A percentile compares a stretch with the other conserved stretches of the same genome.
Conservation (phyloP, 345 rosid genomes). For the Aquilaria yunnanensis region DNA sequence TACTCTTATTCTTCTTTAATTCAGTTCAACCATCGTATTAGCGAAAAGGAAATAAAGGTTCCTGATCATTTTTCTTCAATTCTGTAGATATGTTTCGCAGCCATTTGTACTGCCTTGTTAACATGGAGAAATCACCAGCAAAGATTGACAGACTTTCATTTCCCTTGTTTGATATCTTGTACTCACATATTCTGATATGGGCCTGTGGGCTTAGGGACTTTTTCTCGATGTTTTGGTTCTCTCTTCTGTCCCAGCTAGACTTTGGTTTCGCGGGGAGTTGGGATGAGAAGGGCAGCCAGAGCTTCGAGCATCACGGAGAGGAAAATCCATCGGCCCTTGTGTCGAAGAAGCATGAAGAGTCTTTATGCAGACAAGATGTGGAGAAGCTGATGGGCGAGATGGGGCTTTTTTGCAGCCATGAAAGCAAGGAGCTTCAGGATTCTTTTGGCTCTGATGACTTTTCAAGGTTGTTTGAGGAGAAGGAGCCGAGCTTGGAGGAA, state of each 20-base stretch:
- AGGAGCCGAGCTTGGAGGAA: slow-evolving; percentile 76
- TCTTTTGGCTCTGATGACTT: slow-evolving; percentile 32
- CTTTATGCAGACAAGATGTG: slow-evolving; percentile 40
- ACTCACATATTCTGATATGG: slow-evolving; percentile 15
- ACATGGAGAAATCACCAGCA: slow-evolving; percentile 29
- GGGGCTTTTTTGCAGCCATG: slow-evolving; percentile 39
- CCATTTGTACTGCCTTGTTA: slow-evolving; percentile 11
- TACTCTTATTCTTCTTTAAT: not conserved
- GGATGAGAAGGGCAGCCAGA: slow-evolving; percentile 21
- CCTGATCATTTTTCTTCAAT: too few species aligned
- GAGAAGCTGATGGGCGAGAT: slow-evolving; percentile 59
- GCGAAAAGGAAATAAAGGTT: not conserved
- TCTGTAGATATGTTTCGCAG: slow-evolving; percentile 3
- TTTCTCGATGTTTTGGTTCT: slow-evolving; percentile 35
- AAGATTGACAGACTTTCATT: slow-evolving; percentile 15
- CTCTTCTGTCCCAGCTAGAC: slow-evolving; percentile 20
- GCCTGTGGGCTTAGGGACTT: slow-evolving; percentile 16
- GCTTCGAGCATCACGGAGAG: slow-evolving; percentile 18
- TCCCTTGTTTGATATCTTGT: slow-evolving; percentile 23
- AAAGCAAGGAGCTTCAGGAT: slow-evolving; percentile 29
- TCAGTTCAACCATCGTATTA: not conserved
- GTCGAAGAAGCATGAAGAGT: slow-evolving; percentile 3
- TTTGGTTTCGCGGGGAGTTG: slow-evolving; percentile 10
- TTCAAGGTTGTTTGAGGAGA: slow-evolving; percentile 57
- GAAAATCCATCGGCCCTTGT: not conserved